Evolutionary conservation across 1,284 basidiomycete species (phyloP).

Genomic region (Malassezia furfur): DNA sequence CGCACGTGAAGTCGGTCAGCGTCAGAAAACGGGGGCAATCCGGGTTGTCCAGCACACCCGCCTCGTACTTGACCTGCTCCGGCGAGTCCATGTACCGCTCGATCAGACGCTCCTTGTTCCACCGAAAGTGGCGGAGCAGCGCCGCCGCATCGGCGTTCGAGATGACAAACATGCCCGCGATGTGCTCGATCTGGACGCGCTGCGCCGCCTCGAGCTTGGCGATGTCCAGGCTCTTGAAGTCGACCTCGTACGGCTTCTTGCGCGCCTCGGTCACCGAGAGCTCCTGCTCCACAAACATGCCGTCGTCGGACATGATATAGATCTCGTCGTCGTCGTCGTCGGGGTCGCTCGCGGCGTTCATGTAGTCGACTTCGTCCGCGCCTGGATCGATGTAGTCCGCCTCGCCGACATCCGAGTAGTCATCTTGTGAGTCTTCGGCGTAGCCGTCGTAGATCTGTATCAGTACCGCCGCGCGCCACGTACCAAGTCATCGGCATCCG

Average conservation of each 20-base stretch:
- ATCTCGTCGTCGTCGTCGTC: constrained; percentile 11
- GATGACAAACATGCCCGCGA: constrained; percentile 48
- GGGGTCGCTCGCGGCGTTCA: constrained; percentile 14
- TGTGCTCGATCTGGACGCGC: constrained; percentile 39
- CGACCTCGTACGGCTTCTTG: constrained; percentile 38
- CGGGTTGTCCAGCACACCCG: constrained; percentile 37
- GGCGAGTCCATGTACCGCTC: constrained; percentile 47
- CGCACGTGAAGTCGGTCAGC: constrained; percentile 35
- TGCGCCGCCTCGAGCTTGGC: constrained; percentile 31
- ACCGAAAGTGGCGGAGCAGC: constrained; percentile 72
- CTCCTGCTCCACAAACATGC: constrained; percentile 3
- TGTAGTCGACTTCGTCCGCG: constrained; percentile 26
- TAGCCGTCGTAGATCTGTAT: constrained; percentile 21
- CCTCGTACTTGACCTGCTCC: constrained; percentile 37
- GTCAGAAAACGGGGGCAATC: constrained; percentile 17
- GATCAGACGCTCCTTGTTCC: constrained; percentile 88
- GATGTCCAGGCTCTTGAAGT: constrained; percentile 32
- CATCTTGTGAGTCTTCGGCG: constrained; percentile 42
- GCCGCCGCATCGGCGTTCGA: constrained; percentile 57
- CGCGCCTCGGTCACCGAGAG: constrained; percentile 18
- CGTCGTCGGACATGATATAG: constrained; percentile 12
- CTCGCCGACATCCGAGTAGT: constrained; percentile 35
- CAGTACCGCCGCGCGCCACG: not conserved
- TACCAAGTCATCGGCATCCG: constrained; percentile 11
- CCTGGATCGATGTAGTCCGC: constrained; percentile 23